Evolutionary conservation across 208 protist species (phyloP), one percentile per base, ranked within the genome.

Genomic region (Trypanosoma theileri): DNA sequence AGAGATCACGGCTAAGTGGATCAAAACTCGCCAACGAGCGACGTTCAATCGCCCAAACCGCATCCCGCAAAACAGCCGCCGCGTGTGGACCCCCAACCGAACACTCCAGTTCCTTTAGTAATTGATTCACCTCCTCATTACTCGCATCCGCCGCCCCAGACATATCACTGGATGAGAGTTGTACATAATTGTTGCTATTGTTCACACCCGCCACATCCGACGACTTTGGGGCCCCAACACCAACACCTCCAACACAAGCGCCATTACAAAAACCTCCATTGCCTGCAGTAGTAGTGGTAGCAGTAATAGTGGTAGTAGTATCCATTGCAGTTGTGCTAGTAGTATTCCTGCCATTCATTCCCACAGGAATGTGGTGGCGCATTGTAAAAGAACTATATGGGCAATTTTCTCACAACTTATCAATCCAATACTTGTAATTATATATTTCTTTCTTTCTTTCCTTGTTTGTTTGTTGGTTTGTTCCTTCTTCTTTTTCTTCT

Each of bases 91-190:
- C 82, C 35, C 84, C 78, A 22, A 90, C 85, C 0, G 85, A 89
- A 74, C 75, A 80, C 75, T 91, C 77, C 0, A 96, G 73, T 64
- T 96, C 88, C 4, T 73, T 72, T 31, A 96, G 72, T 45, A 94
- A 69, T 70, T 92, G 87, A 51, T 88, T 81, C 45, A 96, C 77
- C 63, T 93, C 86, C 60, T 91, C 86, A 21, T 96, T 88, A 68
- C 79, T 84, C 8, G 75, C 82, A 53, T 93, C 87, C 1, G 52
- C 54, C 19, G 73, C 42, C 44, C 55, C n/a, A 46, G 51, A 22
- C 42, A 53, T 41, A 58, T 35, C 46, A 14, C 10, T 19, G 26
- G 50, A 54, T 11, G 53, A 46, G 24, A 56, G 10, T 4, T 45
- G 8, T 0, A 53, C 55, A 35, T 51, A 74, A 40, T 40, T 66